Evolutionary conservation across 257 asterid species (phyloP), one percentile per base, ranked within the genome.

Genomic region (Mentha longifolia): DNA sequence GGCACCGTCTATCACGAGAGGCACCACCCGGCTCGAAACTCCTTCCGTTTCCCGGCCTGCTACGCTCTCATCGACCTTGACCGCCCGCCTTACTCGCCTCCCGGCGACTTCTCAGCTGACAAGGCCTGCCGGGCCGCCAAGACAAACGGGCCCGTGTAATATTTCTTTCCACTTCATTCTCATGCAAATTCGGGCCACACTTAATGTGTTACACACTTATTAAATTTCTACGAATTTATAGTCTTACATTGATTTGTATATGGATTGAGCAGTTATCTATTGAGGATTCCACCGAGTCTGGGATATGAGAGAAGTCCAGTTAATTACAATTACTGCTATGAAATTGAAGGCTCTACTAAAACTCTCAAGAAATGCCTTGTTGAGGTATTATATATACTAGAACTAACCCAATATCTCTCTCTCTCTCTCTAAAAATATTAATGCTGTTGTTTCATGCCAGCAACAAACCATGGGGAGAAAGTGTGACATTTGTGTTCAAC

Each of bases 391-490:
- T 2, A 28, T 3, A 28, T 28, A 28, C 31, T 28, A 28, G 2
- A 28, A 28, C 30, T 10, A 30, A 33, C 31, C n/a, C 66, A n/a
- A n/a, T 60, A 49, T 51, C 63, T 57, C 63, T 30, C 42, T 57
- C 63, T 30, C 63, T 58, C 43, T 58, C 64, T 52, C 31, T 52
- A 3, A 51, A 51, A 16, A 19, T 42, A 8, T 42, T 42, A 42
- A 2, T 42, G 5, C 11, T 42, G 11, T 54, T 74, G 25, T 61
- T 61, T 45, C 79, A 85, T 93, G 89, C 87, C 13, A 85, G 87
- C 47, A 87, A 87, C 61, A 87, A 88, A 10, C 96, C 96, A 9
- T 87, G 93, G 93, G 88, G 96, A 22, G 93, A 89, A 81, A 75
- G 96, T 42, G 91, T 82, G 55, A 74, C 77, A 17, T 87, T 85